Percentiles rank a stretch among this genome's conserved stretches.
These are phyloP conservation scores for Lactarius sanguifluus DNA, from an alignment of 768 basidiomycete genomes.

Conservation along the genomic window DNA sequence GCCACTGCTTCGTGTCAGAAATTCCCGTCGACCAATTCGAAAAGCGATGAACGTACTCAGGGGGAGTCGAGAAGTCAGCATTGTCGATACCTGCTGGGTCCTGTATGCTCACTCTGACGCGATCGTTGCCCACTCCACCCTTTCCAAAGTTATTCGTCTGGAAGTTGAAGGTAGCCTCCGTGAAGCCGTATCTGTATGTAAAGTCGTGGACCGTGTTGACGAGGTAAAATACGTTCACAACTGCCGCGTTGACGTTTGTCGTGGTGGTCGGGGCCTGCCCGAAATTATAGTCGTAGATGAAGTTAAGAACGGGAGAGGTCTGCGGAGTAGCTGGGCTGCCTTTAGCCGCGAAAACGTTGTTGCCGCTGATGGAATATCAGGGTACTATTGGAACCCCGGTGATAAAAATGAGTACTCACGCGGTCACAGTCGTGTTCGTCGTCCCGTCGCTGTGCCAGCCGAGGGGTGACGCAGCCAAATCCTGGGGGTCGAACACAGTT, in stretches of 20 bases:
- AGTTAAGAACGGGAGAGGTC: conserved; percentile 41
- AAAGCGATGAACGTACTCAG: conserved; percentile 38
- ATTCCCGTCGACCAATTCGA: not conserved
- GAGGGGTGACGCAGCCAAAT: conserved; percentile 51
- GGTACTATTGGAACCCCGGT: too few relatives aligned
- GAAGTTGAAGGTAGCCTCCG: conserved; percentile 59
- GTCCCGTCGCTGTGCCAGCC: conserved; percentile 52
- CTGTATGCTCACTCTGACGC: conserved; percentile 52
- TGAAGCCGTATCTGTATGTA: conserved; percentile 56
- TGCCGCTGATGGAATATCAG: conserved; percentile 32
- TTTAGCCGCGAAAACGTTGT: conserved; percentile 39
- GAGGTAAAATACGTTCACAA: conserved; percentile 58
- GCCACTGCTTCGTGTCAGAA: conserved; percentile 30
- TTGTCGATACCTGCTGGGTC: conserved; percentile 47
- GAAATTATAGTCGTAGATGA: conserved; percentile 40
- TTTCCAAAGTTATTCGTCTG: conserved; percentile 54
- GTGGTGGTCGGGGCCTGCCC: conserved; percentile 42
- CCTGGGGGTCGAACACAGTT: conserved; percentile 51
- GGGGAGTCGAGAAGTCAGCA: conserved; percentile 45
- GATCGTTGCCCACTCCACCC: conserved; percentile 51
- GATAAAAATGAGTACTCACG: conserved; percentile 17
- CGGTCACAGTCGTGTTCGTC: conserved; percentile 39
- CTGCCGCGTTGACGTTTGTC: conserved; percentile 53
- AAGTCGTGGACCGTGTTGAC: conserved; percentile 60
- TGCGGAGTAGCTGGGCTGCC: conserved; percentile 34